Evolutionary conservation across 169 alveolate genomes (phyloP).

Genomic region (Blepharisma undulans): DNA sequence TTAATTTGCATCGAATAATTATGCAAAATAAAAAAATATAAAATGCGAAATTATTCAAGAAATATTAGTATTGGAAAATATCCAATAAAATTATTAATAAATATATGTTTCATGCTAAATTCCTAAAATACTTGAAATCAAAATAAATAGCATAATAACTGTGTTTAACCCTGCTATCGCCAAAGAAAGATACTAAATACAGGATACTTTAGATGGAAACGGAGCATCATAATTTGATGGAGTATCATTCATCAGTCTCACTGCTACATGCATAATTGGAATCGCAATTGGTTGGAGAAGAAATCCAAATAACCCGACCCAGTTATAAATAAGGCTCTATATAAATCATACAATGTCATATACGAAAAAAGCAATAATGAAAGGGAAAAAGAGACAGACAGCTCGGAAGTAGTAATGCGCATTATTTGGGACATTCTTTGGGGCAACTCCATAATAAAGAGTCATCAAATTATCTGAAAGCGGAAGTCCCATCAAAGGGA

Average conservation of each 20-base stretch:
- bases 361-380: neutral
- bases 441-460: neutral
- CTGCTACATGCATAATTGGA: neutral
- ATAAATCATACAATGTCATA: neutral
- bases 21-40: too few relatives aligned
- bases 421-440: neutral
- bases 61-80: neutral
- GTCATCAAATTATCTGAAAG: slow-evolving; percentile 13
- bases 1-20: too few relatives aligned
- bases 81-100: too few relatives aligned
- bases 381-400: neutral
- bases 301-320: slow-evolving; percentile 25
- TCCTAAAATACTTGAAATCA: neutral
- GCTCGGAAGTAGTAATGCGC: neutral
- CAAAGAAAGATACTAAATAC: neutral
- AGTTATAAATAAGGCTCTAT: neutral
- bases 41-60: neutral
- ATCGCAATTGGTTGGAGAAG: neutral
- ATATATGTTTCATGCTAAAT: neutral
- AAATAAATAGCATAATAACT: neutral
- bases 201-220: neutral
- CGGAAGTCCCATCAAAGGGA: slow-evolving; percentile 13
- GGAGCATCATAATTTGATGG: slow-evolving; percentile 24
- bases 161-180: neutral
- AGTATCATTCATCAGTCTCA: neutral